phyloP scores from a whole-genome alignment of 495 filamentous ascomycete genomes.

The Penicilliopsis zonata region DNA sequence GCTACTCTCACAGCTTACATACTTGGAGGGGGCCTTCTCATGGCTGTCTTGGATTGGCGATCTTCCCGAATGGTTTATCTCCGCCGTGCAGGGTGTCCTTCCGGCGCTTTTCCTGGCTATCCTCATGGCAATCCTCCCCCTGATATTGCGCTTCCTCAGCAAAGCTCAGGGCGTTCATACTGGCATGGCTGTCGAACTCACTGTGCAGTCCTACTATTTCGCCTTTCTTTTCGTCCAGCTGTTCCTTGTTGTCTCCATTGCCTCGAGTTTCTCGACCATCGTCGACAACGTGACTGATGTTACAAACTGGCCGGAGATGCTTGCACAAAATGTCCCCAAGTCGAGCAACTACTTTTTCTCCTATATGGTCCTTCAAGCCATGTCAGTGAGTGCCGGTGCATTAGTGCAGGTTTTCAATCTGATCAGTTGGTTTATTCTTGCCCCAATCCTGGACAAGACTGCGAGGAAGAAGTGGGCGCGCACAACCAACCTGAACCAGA shows the following conservation, averaged over 20 bases:
- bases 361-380: conserved; percentile 91
- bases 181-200: conserved; percentile 65
- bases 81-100: conserved; percentile 74
- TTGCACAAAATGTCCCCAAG: conserved; percentile 75
- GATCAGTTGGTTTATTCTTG: conserved; percentile 68
- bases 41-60: conserved; percentile 62
- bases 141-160: conserved; percentile 64
- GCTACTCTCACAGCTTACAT: conserved; percentile 60
- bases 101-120: conserved; percentile 69
- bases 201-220: conserved; percentile 89
- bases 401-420: conserved; percentile 74
- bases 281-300: conserved; percentile 50
- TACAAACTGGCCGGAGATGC: conserved; percentile 46
- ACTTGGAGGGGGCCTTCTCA: conserved; percentile 46
- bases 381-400: conserved; percentile 81
- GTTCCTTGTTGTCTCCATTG: conserved; percentile 84
- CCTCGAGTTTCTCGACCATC: conserved; percentile 64
- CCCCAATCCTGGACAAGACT: conserved; percentile 70
- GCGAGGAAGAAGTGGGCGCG: conserved; percentile 81
- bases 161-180: conserved; percentile 71
- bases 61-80: conserved; percentile 51
- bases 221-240: conserved; percentile 90
- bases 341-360: conserved; percentile 96
- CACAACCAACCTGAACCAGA: conserved; percentile 62
- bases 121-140: conserved; percentile 68